Percentiles rank a stretch among this genome's conserved stretches.
Evolutionary conservation across 257 asterid genomes (phyloP).

Genomic region (Thymus mandschuricus): DNA sequence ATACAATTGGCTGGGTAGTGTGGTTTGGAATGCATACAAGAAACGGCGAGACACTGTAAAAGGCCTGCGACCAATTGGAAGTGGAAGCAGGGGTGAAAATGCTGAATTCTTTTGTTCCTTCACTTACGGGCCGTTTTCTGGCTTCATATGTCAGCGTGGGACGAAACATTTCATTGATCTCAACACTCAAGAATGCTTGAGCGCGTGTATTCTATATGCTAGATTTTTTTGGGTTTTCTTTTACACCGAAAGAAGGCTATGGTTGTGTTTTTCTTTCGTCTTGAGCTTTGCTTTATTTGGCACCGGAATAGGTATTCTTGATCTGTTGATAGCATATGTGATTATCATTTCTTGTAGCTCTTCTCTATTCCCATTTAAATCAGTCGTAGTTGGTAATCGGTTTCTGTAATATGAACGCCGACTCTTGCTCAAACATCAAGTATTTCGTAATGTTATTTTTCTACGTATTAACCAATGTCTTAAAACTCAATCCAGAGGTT

Average conservation of each 20-base stretch:
- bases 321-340: no score
- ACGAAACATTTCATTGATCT: slow-evolving; percentile 17
- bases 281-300: slow-evolving; percentile 12
- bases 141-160: slow-evolving; percentile 13
- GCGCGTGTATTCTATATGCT: slow-evolving; percentile 21
- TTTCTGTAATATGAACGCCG: no score
- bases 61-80: slow-evolving; percentile 17
- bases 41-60: neutral
- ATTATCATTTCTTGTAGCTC: no score
- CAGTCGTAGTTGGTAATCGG: no score
- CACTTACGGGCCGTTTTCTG: neutral
- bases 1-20: neutral
- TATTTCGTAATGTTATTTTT: no score
- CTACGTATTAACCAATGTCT: no score
- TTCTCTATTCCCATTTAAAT: no score
- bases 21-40: slow-evolving; percentile 17
- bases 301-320: neutral
- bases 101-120: slow-evolving; percentile 36
- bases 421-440: no score
- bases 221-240: slow-evolving; percentile 8
- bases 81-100: slow-evolving; percentile 37
- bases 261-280: slow-evolving; percentile 11
- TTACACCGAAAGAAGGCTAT: neutral
- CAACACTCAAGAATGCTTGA: slow-evolving; percentile 13
- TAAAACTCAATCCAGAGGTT: no score